phyloP scores from a whole-genome alignment of 2,329 filamentous ascomycete species.

The Ascochyta rabiei region DNA sequence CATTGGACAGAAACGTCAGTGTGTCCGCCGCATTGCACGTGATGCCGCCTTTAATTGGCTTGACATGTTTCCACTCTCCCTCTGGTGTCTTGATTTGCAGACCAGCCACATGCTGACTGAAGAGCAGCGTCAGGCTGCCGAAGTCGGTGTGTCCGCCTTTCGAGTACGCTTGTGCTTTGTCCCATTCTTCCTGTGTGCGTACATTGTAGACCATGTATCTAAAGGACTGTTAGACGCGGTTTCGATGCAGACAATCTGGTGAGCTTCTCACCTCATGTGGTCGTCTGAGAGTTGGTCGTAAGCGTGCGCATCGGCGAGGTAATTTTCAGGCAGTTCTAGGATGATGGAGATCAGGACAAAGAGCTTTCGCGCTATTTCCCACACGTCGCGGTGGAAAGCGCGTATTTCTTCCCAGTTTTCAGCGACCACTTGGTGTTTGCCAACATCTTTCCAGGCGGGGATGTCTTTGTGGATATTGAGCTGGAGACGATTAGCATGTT shows the following conservation, averaged over 20 bases:
- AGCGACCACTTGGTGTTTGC: constrained; percentile 14
- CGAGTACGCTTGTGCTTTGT: constrained; percentile 48
- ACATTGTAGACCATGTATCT: constrained; percentile 31
- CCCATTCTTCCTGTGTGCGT: constrained; percentile 26
- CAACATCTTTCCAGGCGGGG: constrained; percentile 13
- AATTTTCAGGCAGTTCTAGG: constrained; percentile 26
- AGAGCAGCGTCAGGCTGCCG: constrained; percentile 61
- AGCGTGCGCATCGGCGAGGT: constrained; percentile 21
- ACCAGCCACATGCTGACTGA: constrained; percentile 63
- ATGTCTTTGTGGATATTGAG: constrained; percentile 25
- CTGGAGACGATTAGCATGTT: constrained; percentile 4
- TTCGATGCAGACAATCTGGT: no score
- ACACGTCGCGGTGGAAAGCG: constrained; percentile 32
- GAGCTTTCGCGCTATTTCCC: constrained; percentile 50
- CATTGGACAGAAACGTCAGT: constrained; percentile 46
- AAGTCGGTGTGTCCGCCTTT: constrained; percentile 60
- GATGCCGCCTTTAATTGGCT: constrained; percentile 45
- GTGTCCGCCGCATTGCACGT: constrained; percentile 50
- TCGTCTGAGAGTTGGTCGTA: constrained; percentile 24
- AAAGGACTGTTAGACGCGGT: background rate
- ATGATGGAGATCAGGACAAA: constrained; percentile 49
- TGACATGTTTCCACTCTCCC: constrained; percentile 49
- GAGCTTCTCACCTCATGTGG: constrained; percentile 15
- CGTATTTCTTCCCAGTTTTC: constrained; percentile 22
- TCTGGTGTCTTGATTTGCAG: constrained; percentile 56